These are phyloP conservation scores for Trichoderma lentiforme DNA, from an alignment of 2,329 filamentous ascomycete species.

Conservation along the genomic window DNA sequence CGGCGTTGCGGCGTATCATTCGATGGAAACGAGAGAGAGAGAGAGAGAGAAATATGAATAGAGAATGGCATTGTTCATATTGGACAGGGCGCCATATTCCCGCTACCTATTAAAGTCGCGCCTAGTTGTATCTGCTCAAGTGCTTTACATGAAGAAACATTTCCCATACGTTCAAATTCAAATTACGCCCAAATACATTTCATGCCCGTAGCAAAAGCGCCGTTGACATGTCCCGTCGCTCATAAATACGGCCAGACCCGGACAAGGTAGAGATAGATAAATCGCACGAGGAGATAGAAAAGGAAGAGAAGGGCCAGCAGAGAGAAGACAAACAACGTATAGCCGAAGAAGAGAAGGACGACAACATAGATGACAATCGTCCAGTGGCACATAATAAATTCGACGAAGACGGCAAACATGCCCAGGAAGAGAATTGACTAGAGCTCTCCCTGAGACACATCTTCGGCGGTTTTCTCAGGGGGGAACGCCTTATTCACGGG, in stretches of 20 bases:
- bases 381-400: too few species aligned
- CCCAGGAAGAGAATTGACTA: constrained; percentile 23
- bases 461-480: constrained; percentile 23
- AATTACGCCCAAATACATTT: background rate
- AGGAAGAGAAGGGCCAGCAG: background rate
- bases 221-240: background rate
- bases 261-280: background rate
- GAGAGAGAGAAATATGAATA: constrained; percentile 21
- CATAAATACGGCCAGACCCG: background rate
- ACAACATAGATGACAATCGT: background rate
- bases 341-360: background rate
- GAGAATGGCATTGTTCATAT: constrained; percentile 11
- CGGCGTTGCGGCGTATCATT: constrained; percentile 33
- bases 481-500: constrained; percentile 41
- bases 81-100: background rate
- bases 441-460: constrained; percentile 33
- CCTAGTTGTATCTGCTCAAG: background rate
- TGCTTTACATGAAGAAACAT: background rate
- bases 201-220: background rate
- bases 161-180: background rate
- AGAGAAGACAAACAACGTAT: background rate
- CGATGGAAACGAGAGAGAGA: constrained; percentile 19
- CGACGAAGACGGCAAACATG: background rate
- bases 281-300: background rate
- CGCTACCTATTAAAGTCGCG: background rate